Evolutionary conservation across 352 stramenopile species (phyloP).

Genomic region (Pythium volutum): DNA sequence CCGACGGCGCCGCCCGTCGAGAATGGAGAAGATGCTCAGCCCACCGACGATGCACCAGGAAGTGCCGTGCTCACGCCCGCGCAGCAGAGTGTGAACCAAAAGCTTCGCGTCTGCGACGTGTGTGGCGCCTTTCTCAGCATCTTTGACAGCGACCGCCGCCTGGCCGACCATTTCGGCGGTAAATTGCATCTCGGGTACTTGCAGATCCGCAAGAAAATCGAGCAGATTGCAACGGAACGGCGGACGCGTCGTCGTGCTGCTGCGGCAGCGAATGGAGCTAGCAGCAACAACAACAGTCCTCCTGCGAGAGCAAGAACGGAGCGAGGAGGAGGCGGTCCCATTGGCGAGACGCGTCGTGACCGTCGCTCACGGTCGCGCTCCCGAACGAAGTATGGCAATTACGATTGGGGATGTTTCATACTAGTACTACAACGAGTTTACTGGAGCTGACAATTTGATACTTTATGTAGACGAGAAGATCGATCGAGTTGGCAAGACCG

Average conservation of each 20-base stretch:
- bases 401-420: no score
- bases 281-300: background rate
- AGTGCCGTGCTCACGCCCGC: slow-evolving; percentile 3
- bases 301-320: slow-evolving; percentile 3
- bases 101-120: slow-evolving; percentile 89
- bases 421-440: background rate
- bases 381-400: slow-evolving; percentile 19
- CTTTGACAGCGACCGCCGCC: slow-evolving; percentile 87
- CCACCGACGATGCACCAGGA: background rate
- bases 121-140: slow-evolving; percentile 91
- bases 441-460: background rate
- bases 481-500: slow-evolving; percentile 26
- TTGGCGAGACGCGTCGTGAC: slow-evolving; percentile 16
- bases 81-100: slow-evolving; percentile 65
- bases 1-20: background rate
- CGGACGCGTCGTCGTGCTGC: slow-evolving; percentile 23
- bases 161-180: slow-evolving; percentile 89
- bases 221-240: slow-evolving; percentile 54
- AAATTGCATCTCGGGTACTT: slow-evolving; percentile 91
- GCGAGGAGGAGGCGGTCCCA: background rate
- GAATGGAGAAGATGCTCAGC: background rate
- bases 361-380: slow-evolving; percentile 29
- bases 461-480: slow-evolving; percentile 20
- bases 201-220: slow-evolving; percentile 84
- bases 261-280: slow-evolving; percentile 1